These are phyloP conservation scores for Canavalia gladiata DNA, from an alignment of 306 rosid genomes.

Conservation along the genomic window DNA sequence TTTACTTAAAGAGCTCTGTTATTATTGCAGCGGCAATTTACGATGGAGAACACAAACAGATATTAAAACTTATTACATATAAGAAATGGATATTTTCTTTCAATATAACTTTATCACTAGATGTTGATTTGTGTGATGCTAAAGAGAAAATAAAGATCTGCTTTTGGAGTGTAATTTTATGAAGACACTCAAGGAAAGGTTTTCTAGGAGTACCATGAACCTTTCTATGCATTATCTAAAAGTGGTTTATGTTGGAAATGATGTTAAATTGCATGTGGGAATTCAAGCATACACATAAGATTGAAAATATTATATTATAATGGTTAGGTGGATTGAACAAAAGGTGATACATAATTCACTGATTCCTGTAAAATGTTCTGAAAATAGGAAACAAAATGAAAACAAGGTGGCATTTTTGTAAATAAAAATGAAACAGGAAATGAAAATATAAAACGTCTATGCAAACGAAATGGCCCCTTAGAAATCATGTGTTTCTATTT, in stretches of 20 bases:
- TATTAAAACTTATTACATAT: not conserved
- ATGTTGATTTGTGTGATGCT: constrained; percentile 16
- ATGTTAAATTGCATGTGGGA: not conserved
- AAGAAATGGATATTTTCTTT: not conserved
- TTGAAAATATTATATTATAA: constrained; percentile 2
- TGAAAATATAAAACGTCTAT: too few relatives aligned
- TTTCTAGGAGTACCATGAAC: constrained; percentile 2
- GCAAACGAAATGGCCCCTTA: not conserved
- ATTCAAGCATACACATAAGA: not conserved
- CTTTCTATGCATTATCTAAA: not conserved
- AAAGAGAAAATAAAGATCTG: not conserved
- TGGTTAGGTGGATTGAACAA: not conserved
- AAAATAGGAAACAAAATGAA: not conserved
- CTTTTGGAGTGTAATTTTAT: constrained; percentile 15
- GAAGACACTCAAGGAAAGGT: not conserved
- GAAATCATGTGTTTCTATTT: constrained; percentile 7
- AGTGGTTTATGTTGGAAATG: not conserved
- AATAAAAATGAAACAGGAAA: too few relatives aligned
- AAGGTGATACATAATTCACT: not conserved
- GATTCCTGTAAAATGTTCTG: too few relatives aligned
- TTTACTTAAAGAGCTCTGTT: constrained; percentile 5
- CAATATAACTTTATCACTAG: not conserved
- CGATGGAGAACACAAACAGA: not conserved
- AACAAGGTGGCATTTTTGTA: not conserved
- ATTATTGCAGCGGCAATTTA: constrained; percentile 9